Percentiles rank a stretch among this genome's conserved stretches.
Conservation (phyloP, 2,329 filamentous ascomycete genomes). For the Leptographium radiaticola region DNA sequence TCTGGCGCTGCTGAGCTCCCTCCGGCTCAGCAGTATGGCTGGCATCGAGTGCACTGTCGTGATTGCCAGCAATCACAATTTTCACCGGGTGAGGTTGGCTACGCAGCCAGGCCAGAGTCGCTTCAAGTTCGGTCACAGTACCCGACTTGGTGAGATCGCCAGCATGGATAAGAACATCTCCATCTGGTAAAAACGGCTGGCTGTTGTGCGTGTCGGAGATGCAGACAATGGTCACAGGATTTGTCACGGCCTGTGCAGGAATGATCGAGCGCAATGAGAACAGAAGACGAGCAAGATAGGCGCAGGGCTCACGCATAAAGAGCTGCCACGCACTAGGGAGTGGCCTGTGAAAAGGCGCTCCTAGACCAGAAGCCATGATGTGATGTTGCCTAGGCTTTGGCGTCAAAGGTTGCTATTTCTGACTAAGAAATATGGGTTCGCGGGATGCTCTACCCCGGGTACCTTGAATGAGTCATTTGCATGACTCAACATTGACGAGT, state of each 20-base stretch:
- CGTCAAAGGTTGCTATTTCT: too few relatives aligned
- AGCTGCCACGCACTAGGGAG: conserved; percentile 4
- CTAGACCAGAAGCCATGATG: background rate
- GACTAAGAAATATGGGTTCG: too few relatives aligned
- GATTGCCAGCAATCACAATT: conserved; percentile 31
- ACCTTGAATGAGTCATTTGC: too few relatives aligned
- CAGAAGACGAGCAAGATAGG: conserved; percentile 13
- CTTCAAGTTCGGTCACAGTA: conserved; percentile 25
- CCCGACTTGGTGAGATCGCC: conserved; percentile 34
- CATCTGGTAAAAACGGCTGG: conserved; percentile 19
- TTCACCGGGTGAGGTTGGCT: conserved; percentile 27
- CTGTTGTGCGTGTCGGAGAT: conserved; percentile 5
- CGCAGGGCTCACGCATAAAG: conserved; percentile 4
- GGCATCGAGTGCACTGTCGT: conserved; percentile 8
- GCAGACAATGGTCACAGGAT: conserved; percentile 4
- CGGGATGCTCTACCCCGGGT: too few relatives aligned
- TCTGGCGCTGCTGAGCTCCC: background rate
- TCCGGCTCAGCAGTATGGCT: background rate
- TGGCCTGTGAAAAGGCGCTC: conserved; percentile 1
- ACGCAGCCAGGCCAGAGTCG: conserved; percentile 27
- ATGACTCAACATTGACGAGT: too few relatives aligned
- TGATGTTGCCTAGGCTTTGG: too few relatives aligned
- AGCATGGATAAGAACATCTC: conserved; percentile 33
- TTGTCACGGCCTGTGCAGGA: background rate
- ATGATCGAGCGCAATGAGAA: conserved; percentile 4